Evolutionary conservation across 2,329 filamentous ascomycete genomes (phyloP), one percentile per base, ranked within the genome.

Genomic region (Colletotrichum sp.): DNA sequence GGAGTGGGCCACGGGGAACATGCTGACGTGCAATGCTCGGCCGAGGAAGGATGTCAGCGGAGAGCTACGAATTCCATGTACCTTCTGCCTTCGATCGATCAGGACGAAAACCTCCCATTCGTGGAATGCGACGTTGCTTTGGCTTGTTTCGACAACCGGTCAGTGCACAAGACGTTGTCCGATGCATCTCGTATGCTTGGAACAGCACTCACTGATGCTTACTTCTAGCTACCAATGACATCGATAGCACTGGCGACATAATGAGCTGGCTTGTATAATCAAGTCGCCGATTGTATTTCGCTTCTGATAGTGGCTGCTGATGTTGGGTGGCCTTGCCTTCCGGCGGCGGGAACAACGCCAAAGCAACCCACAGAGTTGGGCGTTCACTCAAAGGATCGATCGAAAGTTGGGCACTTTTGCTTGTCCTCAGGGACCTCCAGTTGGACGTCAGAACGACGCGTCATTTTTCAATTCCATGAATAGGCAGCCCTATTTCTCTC

Each of bases 81-180:
- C 21, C 26, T 10, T 9, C n/a, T 59, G 44, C 32, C 34, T 67
- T 15, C 67, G 55, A 57, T 52, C 26, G 55, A 34, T 26, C 34
- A 28, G 26, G 52, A n/a, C 16, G 36, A 21, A 59, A 57, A 57
- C 8, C 69, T 63, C 21, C n/a, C 39, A 70, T 73, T 55, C 30
- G 66, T 64, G 65, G 36, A 73, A 69, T 39, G 57, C 65, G 24
- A 73, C 55, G 65, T 70, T 70, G 66, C 30, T 69, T 70, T 55
- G 21, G 30, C 32, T 74, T 32, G 66, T 57, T 63, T 69, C 71
- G 62, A 26, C 30, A 21, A 7, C 32, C 39, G 13, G 28, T 65
- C 36, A 39, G 71, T 49, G 67, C 60, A 36, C 26, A 15, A 39
- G 24, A 64, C 55, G 15, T 16, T 24, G 63, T 69, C 71, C n/a